Evolutionary conservation across 164 flowering plant genomes (phyloP), one percentile per base, ranked within the genome.

Genomic region (Aristolochia fimbriata): DNA sequence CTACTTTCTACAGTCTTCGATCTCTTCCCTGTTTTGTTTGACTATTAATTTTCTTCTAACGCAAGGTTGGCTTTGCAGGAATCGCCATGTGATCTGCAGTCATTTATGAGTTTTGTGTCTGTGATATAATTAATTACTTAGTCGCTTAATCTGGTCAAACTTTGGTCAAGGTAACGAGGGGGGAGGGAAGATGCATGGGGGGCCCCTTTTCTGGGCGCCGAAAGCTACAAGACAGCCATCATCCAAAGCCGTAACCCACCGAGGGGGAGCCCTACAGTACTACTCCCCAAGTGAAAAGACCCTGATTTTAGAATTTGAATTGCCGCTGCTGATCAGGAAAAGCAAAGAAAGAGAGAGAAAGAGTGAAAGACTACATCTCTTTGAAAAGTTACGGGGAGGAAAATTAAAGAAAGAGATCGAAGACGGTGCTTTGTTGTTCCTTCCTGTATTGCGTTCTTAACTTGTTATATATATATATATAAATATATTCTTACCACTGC

Each of bases 161-260:
- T 31, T 14, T 56, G 60, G 74, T 71, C 74, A 56, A 71, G 30
- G 5, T n/a, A n/a, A n/a, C 67, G 14, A 37, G 4, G 4, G 43
- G 43, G 43, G 43, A 10, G 43, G n/a, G n/a, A n/a, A 37, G 43
- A 37, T 27, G 30, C 30, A 48, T 58, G 66, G 47, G 58, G 57
- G 61, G 68, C 47, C 19, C 17, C 19, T 23, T 27, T 47, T 62
- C 30, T 45, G 37, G 55, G 67, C 70, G 70, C 74, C 74, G 70
- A 71, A 71, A 71, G 74, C 62, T 55, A 30, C 61, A 48, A 60
- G 59, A 60, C 65, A 63, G 59, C n/a, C 70, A 67, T 60, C 54
- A 63, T 67, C 65, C 57, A 30, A 57, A 64, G 45, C 20, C 46
- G 3, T n/a, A n/a, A n/a, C n/a, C n/a, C n/a, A n/a, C n/a, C n/a